Percentiles rank a stretch among this genome's conserved stretches.
Evolutionary conservation across 225 moss, liverwort and hornwort species (phyloP).

Genomic region (Bryum argenteum): DNA sequence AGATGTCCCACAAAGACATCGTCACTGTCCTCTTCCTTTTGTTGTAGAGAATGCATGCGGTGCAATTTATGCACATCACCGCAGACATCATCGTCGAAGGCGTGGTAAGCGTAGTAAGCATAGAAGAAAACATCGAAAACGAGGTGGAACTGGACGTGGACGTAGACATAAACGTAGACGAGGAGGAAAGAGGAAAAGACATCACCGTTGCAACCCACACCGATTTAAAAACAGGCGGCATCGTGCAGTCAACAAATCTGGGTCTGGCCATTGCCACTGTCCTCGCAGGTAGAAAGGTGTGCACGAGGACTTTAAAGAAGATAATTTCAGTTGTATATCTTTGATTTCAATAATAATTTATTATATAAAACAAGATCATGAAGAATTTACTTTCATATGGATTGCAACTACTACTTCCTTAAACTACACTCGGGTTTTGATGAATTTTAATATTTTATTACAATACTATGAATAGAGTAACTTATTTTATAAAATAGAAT

Average conservation of each 20-base stretch:
- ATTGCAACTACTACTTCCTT: too few species aligned
- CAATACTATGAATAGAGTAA: too few species aligned
- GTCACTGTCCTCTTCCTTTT: neutral
- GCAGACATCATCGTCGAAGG: neutral
- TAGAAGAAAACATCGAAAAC: neutral
- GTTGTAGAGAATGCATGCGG: neutral
- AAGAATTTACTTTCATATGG: too few species aligned
- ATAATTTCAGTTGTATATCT: neutral
- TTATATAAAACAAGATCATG: neutral
- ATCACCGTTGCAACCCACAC: neutral
- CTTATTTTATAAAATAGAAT: too few species aligned
- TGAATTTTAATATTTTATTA: too few species aligned
- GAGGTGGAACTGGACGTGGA: too few species aligned
- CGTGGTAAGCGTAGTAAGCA: rapidly evolving
- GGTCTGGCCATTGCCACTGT: neutral
- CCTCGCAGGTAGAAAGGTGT: slow-evolving; percentile 40
- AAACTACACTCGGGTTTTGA: too few species aligned
- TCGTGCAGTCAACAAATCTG: rapidly evolving
- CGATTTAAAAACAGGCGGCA: neutral
- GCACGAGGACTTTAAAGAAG: neutral
- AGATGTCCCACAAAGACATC: neutral
- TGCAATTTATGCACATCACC: neutral
- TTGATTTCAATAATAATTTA: neutral
- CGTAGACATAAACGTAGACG: neutral
- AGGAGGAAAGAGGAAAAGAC: rapidly evolving